These are phyloP conservation scores for Terfezia boudieri DNA, from an alignment of 495 filamentous ascomycete genomes.

Conservation along the genomic window DNA sequence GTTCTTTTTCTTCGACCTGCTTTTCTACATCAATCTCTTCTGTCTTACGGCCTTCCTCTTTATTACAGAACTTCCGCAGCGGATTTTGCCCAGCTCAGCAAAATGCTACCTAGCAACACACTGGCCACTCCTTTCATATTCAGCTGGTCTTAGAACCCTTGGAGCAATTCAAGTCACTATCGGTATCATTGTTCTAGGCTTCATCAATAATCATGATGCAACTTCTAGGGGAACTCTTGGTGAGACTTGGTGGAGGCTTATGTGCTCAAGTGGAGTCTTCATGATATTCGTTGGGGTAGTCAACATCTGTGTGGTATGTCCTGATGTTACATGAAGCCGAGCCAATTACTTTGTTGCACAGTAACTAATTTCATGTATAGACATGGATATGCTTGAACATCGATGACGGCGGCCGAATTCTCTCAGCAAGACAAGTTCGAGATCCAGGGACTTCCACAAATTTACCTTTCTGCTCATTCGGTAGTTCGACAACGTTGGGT, in stretches of 20 bases:
- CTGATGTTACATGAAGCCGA: no score
- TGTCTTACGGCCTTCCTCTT: neutral
- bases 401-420: neutral
- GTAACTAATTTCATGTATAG: no score
- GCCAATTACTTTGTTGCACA: no score
- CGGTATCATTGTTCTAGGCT: neutral
- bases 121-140: neutral
- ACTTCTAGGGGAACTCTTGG: neutral
- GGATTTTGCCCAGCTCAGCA: neutral
- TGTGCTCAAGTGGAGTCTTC: neutral
- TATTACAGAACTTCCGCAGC: neutral
- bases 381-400: neutral
- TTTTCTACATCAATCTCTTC: neutral
- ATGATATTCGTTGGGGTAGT: neutral
- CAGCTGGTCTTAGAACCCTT: neutral
- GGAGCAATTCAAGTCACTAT: neutral
- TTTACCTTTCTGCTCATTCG: no score
- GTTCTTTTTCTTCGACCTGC: neutral
- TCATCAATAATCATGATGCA: neutral
- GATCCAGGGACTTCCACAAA: neutral
- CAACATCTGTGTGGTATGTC: neutral
- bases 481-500: no score
- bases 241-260: neutral
- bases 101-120: neutral
- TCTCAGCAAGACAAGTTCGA: neutral